These are phyloP conservation scores for Magnusiomyces tetraspermus DNA, from an alignment of 1,139 yeast species.

Conservation along the genomic window DNA sequence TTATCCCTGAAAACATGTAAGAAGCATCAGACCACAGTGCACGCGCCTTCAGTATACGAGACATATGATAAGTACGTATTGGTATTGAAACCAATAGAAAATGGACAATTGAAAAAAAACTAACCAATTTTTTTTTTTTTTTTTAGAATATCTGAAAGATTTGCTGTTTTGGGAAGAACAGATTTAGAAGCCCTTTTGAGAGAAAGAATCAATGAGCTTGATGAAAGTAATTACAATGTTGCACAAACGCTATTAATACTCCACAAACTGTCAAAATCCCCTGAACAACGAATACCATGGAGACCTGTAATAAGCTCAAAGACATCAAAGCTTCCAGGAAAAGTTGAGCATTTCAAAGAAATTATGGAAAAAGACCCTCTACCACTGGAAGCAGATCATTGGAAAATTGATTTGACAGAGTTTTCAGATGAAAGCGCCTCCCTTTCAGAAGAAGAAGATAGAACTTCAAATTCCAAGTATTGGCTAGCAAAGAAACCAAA, in stretches of 20 bases:
- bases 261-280: neutral
- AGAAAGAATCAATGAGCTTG: neutral
- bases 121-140: no score
- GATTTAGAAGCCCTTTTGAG: neutral
- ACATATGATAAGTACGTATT: conserved; percentile 1
- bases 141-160: conserved; percentile 1
- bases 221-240: neutral
- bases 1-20: neutral
- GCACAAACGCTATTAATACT: conserved; percentile 1
- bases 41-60: conserved; percentile 7
- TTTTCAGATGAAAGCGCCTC: neutral
- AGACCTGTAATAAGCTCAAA: neutral
- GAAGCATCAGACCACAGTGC: neutral
- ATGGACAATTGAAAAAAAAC: neutral
- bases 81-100: neutral
- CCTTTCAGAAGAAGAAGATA: neutral
- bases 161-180: conserved; percentile 3
- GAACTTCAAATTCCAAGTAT: neutral
- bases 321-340: neutral
- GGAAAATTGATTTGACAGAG: conserved; percentile 1
- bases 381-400: conserved; percentile 1
- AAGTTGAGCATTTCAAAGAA: neutral
- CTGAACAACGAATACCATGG: conserved; percentile 3
- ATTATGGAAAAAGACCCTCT: conserved; percentile 4
- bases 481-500: neutral